Evolutionary conservation across 164 flowering plant species (phyloP), one percentile per base, ranked within the genome.

Genomic region (Cinnamomum chago): DNA sequence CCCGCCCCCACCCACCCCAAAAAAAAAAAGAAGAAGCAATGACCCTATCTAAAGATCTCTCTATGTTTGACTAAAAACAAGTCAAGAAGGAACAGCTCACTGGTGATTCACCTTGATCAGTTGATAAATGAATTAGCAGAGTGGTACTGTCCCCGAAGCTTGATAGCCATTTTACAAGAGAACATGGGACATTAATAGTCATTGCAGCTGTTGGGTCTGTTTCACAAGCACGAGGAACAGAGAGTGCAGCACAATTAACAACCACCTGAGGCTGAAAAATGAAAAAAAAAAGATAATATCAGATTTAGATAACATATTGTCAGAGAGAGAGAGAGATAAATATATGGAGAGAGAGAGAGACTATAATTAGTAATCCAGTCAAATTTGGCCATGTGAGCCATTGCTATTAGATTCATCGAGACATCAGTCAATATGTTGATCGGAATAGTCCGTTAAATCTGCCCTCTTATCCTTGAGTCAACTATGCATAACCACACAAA

Each of bases 161-260:
- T 5, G 85, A 86, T 69, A 95, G 70, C 99, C 97, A 95, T 65
- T 89, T 84, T 2, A 90, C 87, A 79, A 93, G 91, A 79, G 90
- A 76, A 68, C 86, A 79, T 72, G 98, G 97, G 47, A 95, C 92
- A 83, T 95, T 95, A 51, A 85, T 79, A 71, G 94, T 82, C 87
- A 89, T 86, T 17, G 98, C 93, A 81, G 85, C 82, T 24, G 72
- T 79, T 20, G 95, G 95, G 79, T 95, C 91, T 76, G 67, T 70
- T 80, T 95, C 97, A 73, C 97, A 95, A 7, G 80, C 89, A 14
- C 97, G 91, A 50, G 99, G 99, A 23, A 89, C 87, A 3, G 98
- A 95, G 58, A 91, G 68, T 14, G 99, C 99, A 77, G 97, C 97
- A 83, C 97, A 95, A 75, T 95, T 93, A 52, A 91, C 85, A 62